Evolutionary conservation across 345 rosid genomes (phyloP), one percentile per base, ranked within the genome.

Genomic region (Euphorbia tirucalli): DNA sequence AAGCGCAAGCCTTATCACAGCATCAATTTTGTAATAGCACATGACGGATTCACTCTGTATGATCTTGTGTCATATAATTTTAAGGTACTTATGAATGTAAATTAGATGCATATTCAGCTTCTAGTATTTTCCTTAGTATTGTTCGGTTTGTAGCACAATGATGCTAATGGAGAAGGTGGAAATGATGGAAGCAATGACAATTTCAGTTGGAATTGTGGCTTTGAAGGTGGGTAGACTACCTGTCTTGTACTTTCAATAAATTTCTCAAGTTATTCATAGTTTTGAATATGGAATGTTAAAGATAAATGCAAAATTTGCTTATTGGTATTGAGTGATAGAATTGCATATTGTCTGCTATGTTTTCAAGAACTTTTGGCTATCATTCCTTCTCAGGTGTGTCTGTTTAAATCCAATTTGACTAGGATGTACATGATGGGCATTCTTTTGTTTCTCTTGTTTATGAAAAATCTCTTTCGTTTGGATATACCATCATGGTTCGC

Each of bases 101-200:
- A 50, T 69, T 46, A 59, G 32, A 4, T 28, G 22, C 58, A 61
- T 18, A 43, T 65, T 4, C 21, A 39, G 19, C 21, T 24, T 43
- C 14, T 24, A 43, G 24, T 9, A 25, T 16, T 55, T 55, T 55
- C 0, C 64, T 50, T 11, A 68, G 35, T 44, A 11, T 24, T 74
- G n/a, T 73, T 65, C 61, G 21, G 83, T 73, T 74, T 78, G 21
- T 89, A 94, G 97, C 97, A 94, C 80, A 94, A 94, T 76, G 95
- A 94, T 41, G 98, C 93, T 61, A 94, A 94, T 83, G 98, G 98
- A 70, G 98, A 94, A 85, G 89, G 90, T 52, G 98, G 96, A 71
- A 94, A 87, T 72, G 98, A 94, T 82, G 98, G 96, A 75, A 61
- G 90, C 87, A 92, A 89, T 75, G 96, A 94, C 76, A 94, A 94